Conservation (phyloP, 768 basidiomycete species). For the Krasilnikovozyma curviuscula region DNA sequence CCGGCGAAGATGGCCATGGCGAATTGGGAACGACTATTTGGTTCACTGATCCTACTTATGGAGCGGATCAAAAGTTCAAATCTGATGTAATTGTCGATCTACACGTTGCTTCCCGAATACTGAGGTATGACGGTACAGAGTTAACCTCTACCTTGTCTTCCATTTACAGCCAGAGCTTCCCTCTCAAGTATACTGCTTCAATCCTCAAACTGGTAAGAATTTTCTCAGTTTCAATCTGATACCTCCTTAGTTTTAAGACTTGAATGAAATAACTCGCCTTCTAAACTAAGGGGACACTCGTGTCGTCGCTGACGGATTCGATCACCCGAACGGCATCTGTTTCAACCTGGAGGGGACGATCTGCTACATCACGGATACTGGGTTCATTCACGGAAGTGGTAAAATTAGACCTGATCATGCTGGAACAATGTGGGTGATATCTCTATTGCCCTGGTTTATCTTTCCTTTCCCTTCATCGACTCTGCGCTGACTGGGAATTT, state of each 20-base stretch:
- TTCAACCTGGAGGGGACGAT: conserved; percentile 2
- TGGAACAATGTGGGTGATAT: too few species aligned
- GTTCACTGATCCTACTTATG: neutral
- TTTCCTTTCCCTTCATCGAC: neutral
- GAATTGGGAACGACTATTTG: neutral
- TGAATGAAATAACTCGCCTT: too few species aligned
- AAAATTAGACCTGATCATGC: neutral
- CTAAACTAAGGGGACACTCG: too few species aligned
- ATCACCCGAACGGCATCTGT: conserved; percentile 1
- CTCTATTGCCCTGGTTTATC: neutral
- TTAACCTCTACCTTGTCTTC: neutral
- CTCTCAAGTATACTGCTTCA: neutral
- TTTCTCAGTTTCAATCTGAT: too few species aligned
- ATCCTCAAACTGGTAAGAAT: neutral
- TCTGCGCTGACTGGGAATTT: too few species aligned
- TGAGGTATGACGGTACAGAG: too few species aligned
- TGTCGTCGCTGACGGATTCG: neutral
- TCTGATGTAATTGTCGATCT: neutral
- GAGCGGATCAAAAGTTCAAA: neutral
- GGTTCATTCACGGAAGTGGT: neutral
- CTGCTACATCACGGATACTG: neutral
- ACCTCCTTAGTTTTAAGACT: too few species aligned
- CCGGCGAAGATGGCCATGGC: neutral
- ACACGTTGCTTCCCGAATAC: too few species aligned
- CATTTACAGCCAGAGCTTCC: neutral